These are phyloP conservation scores for Scytalidium sp. DNA, from an alignment of 2,329 filamentous ascomycete species.

Conservation along the genomic window DNA sequence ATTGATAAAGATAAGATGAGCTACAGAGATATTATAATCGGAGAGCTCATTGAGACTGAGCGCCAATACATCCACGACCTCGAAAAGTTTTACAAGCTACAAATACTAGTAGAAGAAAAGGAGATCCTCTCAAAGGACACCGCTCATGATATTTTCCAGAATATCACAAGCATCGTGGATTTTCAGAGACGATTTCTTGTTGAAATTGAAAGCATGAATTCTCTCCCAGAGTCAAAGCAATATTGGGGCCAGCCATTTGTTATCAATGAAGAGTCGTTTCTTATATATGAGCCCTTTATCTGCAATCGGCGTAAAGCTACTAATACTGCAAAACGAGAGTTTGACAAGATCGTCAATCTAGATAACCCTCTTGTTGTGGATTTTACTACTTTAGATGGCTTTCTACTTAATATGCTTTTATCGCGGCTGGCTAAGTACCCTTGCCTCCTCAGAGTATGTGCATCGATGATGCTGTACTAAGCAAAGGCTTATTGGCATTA, in stretches of 20 bases:
- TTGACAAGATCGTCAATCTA: conserved; percentile 76
- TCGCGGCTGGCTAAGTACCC: conserved; percentile 91
- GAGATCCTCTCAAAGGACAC: conserved; percentile 82
- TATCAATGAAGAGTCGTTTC: conserved; percentile 76
- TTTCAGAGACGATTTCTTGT: conserved; percentile 92
- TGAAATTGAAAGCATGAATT: conserved; percentile 88
- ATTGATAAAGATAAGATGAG: conserved; percentile 61
- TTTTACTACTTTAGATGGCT: conserved; percentile 79
- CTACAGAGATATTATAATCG: conserved; percentile 78
- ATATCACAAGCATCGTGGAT: conserved; percentile 86
- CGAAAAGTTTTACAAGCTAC: conserved; percentile 85
- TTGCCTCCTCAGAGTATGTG: conserved; percentile 72
- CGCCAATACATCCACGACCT: conserved; percentile 94
- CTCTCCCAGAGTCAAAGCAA: conserved; percentile 68
- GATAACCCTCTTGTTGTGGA: conserved; percentile 76
- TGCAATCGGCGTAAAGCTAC: conserved; percentile 89
- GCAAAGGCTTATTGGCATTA: conserved; percentile 29
- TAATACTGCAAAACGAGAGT: conserved; percentile 72
- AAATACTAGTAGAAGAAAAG: conserved; percentile 80
- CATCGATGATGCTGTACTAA: conserved; percentile 2
- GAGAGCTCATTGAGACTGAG: conserved; percentile 87
- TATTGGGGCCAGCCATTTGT: conserved; percentile 87
- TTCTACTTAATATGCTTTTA: conserved; percentile 90
- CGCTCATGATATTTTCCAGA: conserved; percentile 89
- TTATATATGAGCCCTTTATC: conserved; percentile 91